Conservation (phyloP, 108 stramenopile species). For the Nitzschia palea region DNA sequence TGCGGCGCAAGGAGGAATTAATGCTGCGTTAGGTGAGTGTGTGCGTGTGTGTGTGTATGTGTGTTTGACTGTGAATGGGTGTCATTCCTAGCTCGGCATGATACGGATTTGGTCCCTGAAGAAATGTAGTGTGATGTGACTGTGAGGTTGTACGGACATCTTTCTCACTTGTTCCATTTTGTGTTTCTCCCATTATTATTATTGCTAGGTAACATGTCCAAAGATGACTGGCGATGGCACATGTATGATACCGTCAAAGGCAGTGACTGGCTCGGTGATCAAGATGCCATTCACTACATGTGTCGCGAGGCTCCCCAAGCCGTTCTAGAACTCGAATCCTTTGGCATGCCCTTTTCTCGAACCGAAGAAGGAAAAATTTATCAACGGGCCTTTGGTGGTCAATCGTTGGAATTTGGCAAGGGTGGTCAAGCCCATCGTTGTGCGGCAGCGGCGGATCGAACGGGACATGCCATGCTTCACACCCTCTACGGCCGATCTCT, state of each 20-base stretch:
- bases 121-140: too few species aligned
- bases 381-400: slow-evolving; percentile 99
- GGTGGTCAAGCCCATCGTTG: slow-evolving; percentile 97
- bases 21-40: slow-evolving; percentile 92
- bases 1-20: slow-evolving; percentile 99
- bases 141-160: too few species aligned
- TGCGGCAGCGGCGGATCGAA: slow-evolving; percentile 98
- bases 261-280: slow-evolving; percentile 98
- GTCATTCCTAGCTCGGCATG: too few species aligned
- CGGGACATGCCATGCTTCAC: slow-evolving; percentile 99
- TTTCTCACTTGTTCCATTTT: background rate
- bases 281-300: slow-evolving; percentile 99
- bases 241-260: slow-evolving; percentile 99
- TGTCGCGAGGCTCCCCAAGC: slow-evolving; percentile 98
- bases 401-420: slow-evolving; percentile 96
- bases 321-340: slow-evolving; percentile 96
- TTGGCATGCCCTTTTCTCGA: slow-evolving; percentile 91
- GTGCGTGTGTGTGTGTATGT: background rate
- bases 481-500: slow-evolving; percentile 98
- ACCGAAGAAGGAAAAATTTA: slow-evolving; percentile 99
- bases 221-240: slow-evolving; percentile 99
- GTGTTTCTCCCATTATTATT: background rate
- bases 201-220: slow-evolving; percentile 74
- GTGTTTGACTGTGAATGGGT: background rate
- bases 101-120: too few species aligned